Evolutionary conservation across 164 flowering plant genomes (phyloP).

Genomic region (Platanus orientalis): DNA sequence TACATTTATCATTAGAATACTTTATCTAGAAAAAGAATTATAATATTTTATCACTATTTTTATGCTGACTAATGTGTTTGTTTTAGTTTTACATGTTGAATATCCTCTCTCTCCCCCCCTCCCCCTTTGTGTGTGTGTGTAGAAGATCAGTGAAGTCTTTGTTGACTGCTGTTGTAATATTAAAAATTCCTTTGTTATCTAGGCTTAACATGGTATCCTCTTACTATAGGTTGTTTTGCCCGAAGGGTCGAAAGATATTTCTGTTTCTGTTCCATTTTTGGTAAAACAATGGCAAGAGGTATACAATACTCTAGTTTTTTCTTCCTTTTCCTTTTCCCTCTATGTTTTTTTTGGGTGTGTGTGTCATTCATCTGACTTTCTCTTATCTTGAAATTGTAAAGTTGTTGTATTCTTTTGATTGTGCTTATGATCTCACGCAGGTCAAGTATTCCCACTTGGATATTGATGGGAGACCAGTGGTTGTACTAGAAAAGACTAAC

Average conservation of each 20-base stretch:
- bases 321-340: not conserved
- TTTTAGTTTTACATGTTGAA: too few species aligned
- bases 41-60: too few species aligned
- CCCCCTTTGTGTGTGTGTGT: too few species aligned
- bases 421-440: slow-evolving; percentile 35
- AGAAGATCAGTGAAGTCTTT: not conserved
- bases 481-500: slow-evolving; percentile 70
- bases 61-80: too few species aligned
- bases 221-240: slow-evolving; percentile 81
- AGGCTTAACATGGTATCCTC: slow-evolving; percentile 7
- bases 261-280: slow-evolving; percentile 74
- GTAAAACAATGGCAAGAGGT: slow-evolving; percentile 78
- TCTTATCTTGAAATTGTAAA: not conserved
- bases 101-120: too few species aligned
- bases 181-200: not conserved
- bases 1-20: too few species aligned
- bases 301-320: not conserved
- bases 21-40: too few species aligned
- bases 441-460: slow-evolving; percentile 80
- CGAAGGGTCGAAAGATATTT: slow-evolving; percentile 81
- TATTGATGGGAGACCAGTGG: slow-evolving; percentile 79
- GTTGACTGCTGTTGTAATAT: not conserved
- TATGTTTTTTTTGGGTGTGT: not conserved
- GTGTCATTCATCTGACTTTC: not conserved
- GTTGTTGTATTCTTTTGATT: slow-evolving; percentile 2